Evolutionary conservation across 192 early-diverging fungal species (phyloP), one percentile per base, ranked within the genome.

Genomic region (Coemansia aciculifera): DNA sequence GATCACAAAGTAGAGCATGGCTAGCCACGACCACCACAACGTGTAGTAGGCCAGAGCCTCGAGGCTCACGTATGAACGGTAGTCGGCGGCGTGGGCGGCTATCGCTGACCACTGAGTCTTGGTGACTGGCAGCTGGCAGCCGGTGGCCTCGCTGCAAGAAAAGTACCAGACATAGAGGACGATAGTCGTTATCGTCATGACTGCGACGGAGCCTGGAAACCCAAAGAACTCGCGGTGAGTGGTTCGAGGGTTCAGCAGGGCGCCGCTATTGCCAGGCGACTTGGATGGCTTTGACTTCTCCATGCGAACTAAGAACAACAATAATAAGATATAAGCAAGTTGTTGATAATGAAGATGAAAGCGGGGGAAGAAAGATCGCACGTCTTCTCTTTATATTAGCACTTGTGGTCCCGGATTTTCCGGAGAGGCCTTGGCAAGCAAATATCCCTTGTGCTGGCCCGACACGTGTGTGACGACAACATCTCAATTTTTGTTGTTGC

Each of bases 171-270:
- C 52, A 37, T 69, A 72, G 43, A 86, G 71, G 3, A 86, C 70
- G 49, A 73, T 38, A 32, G 79, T 59, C 29, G 84, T 74, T 52
- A 66, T 66, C 5, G 72, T 63, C 43, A 90, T 78, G 71, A 92
- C 87, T 23, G 76, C 74, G 23, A 86, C 62, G 3, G 90, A 79
- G 27, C 89, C 89, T 32, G 85, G 74, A 1, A 86, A 86, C 12
- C 90, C 90, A 19, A 92, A 75, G 69, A 98, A 98, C 74, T 96
- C 96, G 73, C 90, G 94, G 63, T 86, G 81, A 9, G 85, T 86
- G 10, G 94, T 87, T 68, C 80, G 75, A 38, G 88, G 89, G 70
- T 94, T 86, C 67, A 90, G 71, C 52, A 23, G 29, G 1, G 29
- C 13, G 31, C 31, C 29, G 15, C 6, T 17, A 57, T 17, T 32